Evolutionary conservation across 495 filamentous ascomycete species (phyloP).

Genomic region (Terfezia claveryi): DNA sequence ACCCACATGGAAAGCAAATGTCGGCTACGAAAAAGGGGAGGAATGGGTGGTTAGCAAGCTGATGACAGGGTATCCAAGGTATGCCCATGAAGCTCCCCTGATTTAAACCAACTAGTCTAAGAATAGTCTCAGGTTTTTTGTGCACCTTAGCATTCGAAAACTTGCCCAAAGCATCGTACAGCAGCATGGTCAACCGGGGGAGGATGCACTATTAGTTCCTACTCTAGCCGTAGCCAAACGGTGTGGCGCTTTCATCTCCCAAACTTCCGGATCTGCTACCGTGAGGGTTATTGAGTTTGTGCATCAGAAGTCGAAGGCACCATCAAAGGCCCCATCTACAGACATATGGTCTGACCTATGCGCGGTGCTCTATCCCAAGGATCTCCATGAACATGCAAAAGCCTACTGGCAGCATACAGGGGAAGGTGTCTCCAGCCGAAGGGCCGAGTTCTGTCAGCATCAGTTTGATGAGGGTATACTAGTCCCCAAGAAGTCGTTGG

Average conservation of each 20-base stretch:
- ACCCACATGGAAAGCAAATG: constrained; percentile 75
- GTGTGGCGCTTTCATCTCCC: constrained; percentile 49
- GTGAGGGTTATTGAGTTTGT: constrained; percentile 49
- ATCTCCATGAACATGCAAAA: constrained; percentile 48
- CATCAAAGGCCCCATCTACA: constrained; percentile 11
- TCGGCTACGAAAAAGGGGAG: constrained; percentile 85
- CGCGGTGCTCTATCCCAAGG: constrained; percentile 46
- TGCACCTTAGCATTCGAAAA: constrained; percentile 59
- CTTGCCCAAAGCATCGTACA: constrained; percentile 47
- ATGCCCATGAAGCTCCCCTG: constrained; percentile 3
- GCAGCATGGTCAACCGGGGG: constrained; percentile 35
- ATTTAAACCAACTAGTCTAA: background rate
- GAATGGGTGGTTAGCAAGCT: constrained; percentile 65
- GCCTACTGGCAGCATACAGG: constrained; percentile 92
- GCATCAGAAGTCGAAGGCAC: constrained; percentile 28
- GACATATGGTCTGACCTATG: constrained; percentile 35
- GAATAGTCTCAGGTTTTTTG: constrained; percentile 46
- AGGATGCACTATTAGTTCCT: constrained; percentile 64
- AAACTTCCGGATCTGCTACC: constrained; percentile 29
- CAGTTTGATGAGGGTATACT: constrained; percentile 52
- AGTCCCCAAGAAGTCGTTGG: constrained; percentile 27
- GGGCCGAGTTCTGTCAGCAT: constrained; percentile 66
- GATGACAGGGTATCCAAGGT: constrained; percentile 79
- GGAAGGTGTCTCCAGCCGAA: constrained; percentile 79
- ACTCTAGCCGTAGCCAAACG: constrained; percentile 40